A percentile compares a stretch with the other conserved stretches of the same genome.
Conservation (phyloP, 768 basidiomycete species). For the Lactarius trivialis region DNA sequence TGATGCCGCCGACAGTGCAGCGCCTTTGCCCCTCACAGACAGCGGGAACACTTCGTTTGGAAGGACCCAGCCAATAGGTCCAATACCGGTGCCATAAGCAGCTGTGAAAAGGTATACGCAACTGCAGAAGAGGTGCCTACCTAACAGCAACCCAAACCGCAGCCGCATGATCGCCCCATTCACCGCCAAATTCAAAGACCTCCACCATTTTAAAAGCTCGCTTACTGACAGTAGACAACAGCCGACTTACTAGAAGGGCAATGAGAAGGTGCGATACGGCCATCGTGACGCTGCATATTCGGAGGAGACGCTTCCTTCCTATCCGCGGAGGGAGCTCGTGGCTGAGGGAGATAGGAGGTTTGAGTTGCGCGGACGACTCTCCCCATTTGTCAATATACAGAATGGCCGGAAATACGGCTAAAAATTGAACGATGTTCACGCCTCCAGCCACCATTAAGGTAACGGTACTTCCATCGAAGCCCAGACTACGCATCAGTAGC, state of each 20-base stretch:
- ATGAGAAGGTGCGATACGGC: conserved; percentile 56
- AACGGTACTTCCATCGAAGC: conserved; percentile 51
- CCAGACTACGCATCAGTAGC: conserved; percentile 57
- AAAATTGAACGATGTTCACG: conserved; percentile 69
- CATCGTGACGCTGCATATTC: conserved; percentile 63
- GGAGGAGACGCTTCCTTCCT: conserved; percentile 62
- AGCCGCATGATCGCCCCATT: conserved; percentile 51
- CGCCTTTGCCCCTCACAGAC: conserved; percentile 74
- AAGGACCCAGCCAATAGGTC: conserved; percentile 79
- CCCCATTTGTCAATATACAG: conserved; percentile 62
- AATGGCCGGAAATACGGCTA: conserved; percentile 71
- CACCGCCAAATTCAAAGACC: conserved; percentile 43
- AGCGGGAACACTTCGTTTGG: conserved; percentile 80
- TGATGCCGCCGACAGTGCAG: conserved; percentile 77
- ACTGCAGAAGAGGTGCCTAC: conserved; percentile 36
- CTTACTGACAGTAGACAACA: neutral
- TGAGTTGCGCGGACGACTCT: conserved; percentile 2
- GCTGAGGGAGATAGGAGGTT: neutral
- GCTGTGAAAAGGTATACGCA: conserved; percentile 70
- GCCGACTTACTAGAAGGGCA: conserved; percentile 47
- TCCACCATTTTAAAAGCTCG: conserved; percentile 20
- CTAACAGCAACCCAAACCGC: conserved; percentile 67
- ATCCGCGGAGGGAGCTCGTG: neutral
- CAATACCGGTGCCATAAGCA: conserved; percentile 70
- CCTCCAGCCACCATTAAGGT: conserved; percentile 69